Conservation (phyloP, 345 rosid genomes). For the Salix caprea region DNA sequence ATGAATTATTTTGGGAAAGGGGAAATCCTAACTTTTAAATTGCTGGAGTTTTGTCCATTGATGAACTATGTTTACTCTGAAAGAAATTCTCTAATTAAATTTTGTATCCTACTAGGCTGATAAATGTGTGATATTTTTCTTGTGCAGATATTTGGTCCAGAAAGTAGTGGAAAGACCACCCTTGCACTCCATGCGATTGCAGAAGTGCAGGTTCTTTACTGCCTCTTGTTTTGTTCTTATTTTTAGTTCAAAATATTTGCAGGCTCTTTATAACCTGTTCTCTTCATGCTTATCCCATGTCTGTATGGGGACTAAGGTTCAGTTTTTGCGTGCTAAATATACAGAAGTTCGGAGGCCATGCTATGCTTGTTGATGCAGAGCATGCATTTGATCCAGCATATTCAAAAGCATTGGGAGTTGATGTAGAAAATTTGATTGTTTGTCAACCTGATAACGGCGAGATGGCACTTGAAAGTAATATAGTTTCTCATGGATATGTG, state of each 20-base stretch:
- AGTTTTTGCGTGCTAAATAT: constrained; percentile 19
- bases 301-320: not conserved
- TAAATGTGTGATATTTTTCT: not conserved
- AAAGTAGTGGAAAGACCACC: constrained; percentile 95
- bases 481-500: not conserved
- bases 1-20: too few relatives aligned
- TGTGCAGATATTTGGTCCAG: constrained; percentile 86
- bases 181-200: constrained; percentile 98
- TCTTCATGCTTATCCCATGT: too few relatives aligned
- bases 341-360: constrained; percentile 94
- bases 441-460: constrained; percentile 96
- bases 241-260: constrained; percentile 26
- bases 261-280: constrained; percentile 40
- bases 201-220: constrained; percentile 74
- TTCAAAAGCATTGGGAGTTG: constrained; percentile 88
- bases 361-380: constrained; percentile 99
- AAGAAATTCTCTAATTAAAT: not conserved
- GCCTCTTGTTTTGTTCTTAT: constrained; percentile 3
- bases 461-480: constrained; percentile 89
- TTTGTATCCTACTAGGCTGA: not conserved
- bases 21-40: not conserved
- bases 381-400: constrained; percentile 98
- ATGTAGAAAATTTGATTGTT: constrained; percentile 85
- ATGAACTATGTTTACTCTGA: not conserved
- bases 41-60: not conserved